Conservation (phyloP, 2,329 filamentous ascomycete species). For the Scedosporium minutisporum region DNA sequence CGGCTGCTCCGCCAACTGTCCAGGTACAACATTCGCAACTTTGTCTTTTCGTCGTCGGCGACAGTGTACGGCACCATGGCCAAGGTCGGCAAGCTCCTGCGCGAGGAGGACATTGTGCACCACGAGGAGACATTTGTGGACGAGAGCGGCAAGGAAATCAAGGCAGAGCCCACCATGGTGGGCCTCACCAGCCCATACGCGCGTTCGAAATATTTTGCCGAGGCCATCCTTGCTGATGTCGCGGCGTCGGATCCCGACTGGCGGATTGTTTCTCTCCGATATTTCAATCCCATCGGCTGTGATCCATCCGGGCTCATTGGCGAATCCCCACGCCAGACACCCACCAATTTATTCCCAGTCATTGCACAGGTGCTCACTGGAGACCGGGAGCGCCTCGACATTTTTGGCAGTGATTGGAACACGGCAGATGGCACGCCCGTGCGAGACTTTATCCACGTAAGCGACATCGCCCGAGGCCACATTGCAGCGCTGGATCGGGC, state of each 20-base stretch:
- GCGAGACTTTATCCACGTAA: constrained; percentile 60
- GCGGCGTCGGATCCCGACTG: constrained; percentile 50
- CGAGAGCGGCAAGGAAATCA: constrained; percentile 24
- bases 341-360: constrained; percentile 56
- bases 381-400: constrained; percentile 39
- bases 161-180: constrained; percentile 26
- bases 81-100: constrained; percentile 38
- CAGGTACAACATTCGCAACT: constrained; percentile 51
- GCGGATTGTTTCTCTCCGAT: constrained; percentile 53
- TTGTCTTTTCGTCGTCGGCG: constrained; percentile 60
- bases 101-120: constrained; percentile 47
- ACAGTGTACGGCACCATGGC: constrained; percentile 54
- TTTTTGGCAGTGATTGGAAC: constrained; percentile 57
- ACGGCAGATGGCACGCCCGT: constrained; percentile 57
- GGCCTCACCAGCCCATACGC: constrained; percentile 58
- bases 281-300: constrained; percentile 61
- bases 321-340: constrained; percentile 51
- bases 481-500: constrained; percentile 43
- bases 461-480: constrained; percentile 54
- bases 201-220: constrained; percentile 58
- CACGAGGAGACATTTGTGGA: constrained; percentile 33
- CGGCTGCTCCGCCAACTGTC: constrained; percentile 47
- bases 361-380: constrained; percentile 53
- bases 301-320: constrained; percentile 54
- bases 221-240: constrained; percentile 54